phyloP scores from a whole-genome alignment of 805 yeast genomes.

The Wickerhamomyces canadensis region DNA sequence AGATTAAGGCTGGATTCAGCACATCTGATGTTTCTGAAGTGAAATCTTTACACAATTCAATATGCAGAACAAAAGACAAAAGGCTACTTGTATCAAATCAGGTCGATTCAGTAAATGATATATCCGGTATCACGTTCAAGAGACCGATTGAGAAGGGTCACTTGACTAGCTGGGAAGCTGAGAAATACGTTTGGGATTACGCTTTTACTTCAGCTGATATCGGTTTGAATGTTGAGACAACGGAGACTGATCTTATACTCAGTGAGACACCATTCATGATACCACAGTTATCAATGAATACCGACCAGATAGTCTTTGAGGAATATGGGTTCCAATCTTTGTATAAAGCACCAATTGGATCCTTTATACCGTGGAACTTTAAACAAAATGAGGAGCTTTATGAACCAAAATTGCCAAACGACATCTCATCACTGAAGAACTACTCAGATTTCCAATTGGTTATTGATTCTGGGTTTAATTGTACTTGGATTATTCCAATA shows the following conservation, averaged over 20 bases:
- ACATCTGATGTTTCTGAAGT: slow-evolving; percentile 25
- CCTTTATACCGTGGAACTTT: slow-evolving; percentile 59
- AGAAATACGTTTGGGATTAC: slow-evolving; percentile 88
- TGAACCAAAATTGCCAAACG: slow-evolving; percentile 19
- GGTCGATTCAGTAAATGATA: slow-evolving; percentile 56
- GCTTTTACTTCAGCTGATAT: slow-evolving; percentile 29
- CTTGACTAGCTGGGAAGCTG: slow-evolving; percentile 84
- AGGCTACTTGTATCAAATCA: slow-evolving; percentile 69
- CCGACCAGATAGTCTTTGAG: slow-evolving; percentile 91
- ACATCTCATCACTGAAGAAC: slow-evolving; percentile 13
- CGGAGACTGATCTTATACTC: slow-evolving; percentile 56
- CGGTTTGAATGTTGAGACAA: slow-evolving; percentile 38
- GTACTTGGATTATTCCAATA: slow-evolving; percentile 84
- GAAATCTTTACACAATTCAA: slow-evolving; percentile 61
- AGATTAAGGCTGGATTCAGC: slow-evolving; percentile 60
- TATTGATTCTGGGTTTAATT: slow-evolving; percentile 82
- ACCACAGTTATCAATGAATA: slow-evolving; percentile 74
- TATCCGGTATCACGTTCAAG: slow-evolving; percentile 64
- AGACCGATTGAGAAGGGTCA: slow-evolving; percentile 90
- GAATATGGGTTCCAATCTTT: slow-evolving; percentile 78
- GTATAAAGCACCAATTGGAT: slow-evolving; percentile 59
- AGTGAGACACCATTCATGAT: slow-evolving; percentile 80
- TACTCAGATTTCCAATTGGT: slow-evolving; percentile 67
- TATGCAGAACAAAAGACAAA: slow-evolving; percentile 73
- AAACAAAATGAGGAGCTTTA: slow-evolving; percentile 22